Evolutionary conservation across 768 basidiomycete genomes (phyloP).

Genomic region (Phaffia australis): DNA sequence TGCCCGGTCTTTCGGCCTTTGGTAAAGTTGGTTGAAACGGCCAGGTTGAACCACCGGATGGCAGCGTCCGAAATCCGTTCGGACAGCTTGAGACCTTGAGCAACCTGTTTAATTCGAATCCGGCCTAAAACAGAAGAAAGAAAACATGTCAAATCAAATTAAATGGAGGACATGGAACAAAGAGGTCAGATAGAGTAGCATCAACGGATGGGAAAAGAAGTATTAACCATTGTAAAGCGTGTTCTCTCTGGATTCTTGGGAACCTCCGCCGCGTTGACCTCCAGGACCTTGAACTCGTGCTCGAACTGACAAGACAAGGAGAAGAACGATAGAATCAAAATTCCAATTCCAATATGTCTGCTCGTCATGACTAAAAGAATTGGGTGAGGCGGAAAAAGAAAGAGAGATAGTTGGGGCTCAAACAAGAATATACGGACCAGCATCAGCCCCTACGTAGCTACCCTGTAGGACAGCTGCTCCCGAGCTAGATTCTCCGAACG

Average conservation of each 20-base stretch:
- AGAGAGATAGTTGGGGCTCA: background rate
- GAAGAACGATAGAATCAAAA: background rate
- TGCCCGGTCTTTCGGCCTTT: conserved; percentile 86
- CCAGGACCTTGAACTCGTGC: background rate
- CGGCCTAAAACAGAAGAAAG: conserved; percentile 47
- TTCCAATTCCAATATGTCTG: background rate
- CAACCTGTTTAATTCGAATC: conserved; percentile 71
- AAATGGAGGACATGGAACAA: background rate
- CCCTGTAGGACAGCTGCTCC: conserved; percentile 96
- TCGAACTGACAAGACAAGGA: background rate
- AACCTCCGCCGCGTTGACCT: background rate
- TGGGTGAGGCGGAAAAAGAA: background rate
- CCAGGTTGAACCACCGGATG: conserved; percentile 78
- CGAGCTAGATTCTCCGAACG: conserved; percentile 82
- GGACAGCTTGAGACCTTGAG: conserved; percentile 62
- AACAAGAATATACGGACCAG: conserved; percentile 52
- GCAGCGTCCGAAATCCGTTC: conserved; percentile 72
- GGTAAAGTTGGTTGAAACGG: conserved; percentile 84
- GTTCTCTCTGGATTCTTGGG: conserved; percentile 5
- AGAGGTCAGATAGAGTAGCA: background rate
- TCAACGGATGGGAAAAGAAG: background rate
- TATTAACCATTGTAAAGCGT: conserved; percentile 16
- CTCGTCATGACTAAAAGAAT: no score
- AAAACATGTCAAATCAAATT: background rate
- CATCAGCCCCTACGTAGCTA: conserved; percentile 76